These are phyloP conservation scores for Candida michaelii DNA, from an alignment of 805 yeast species.

Conservation along the genomic window DNA sequence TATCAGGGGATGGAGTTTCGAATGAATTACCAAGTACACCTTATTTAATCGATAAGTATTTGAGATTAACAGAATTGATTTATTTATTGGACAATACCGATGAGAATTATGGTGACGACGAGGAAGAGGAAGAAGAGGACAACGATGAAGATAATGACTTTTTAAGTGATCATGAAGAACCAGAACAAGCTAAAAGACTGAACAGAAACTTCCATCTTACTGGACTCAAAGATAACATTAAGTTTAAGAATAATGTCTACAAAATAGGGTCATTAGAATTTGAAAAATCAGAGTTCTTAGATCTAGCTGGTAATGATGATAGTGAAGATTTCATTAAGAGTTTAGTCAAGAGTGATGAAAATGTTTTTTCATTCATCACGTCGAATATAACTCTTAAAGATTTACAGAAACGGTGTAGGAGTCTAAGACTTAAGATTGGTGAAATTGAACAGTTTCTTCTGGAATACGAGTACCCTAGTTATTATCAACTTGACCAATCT, in stretches of 20 bases:
- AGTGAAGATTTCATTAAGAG: conserved; percentile 59
- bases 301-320: conserved; percentile 41
- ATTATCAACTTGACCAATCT: conserved; percentile 20
- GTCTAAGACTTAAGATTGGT: conserved; percentile 29
- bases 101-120: conserved; percentile 4
- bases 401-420: conserved; percentile 40
- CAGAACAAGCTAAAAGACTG: conserved; percentile 2
- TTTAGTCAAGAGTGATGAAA: conserved; percentile 27
- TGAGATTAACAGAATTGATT: conserved; percentile 59
- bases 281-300: conserved; percentile 51
- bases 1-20: conserved; percentile 48
- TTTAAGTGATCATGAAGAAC: conserved; percentile 4
- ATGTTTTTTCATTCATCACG: conserved; percentile 39
- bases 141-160: conserved; percentile 4
- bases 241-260: conserved; percentile 31
- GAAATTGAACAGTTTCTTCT: conserved; percentile 31
- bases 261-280: conserved; percentile 49
- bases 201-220: conserved; percentile 9
- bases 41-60: conserved; percentile 63
- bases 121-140: conserved; percentile 3
- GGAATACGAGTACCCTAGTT: conserved; percentile 32
- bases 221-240: conserved; percentile 17
- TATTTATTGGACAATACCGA: conserved; percentile 38
- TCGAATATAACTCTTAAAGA: conserved; percentile 44
- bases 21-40: conserved; percentile 69